phyloP scores from a whole-genome alignment of 176 grass and related monocot species.

The Oryza nivara region DNA sequence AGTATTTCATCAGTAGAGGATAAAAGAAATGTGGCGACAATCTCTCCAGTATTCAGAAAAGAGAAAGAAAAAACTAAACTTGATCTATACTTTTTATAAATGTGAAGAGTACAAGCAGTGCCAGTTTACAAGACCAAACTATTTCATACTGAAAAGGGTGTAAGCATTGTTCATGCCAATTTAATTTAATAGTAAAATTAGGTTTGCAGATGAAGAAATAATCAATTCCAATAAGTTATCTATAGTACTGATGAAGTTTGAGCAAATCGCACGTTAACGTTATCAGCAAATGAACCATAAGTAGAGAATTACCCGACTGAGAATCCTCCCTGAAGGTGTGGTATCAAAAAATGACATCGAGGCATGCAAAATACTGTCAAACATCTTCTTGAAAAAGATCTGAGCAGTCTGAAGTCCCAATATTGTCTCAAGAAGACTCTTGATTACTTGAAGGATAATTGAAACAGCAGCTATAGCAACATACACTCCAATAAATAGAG shows the following conservation, averaged over 20 bases:
- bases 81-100: background rate
- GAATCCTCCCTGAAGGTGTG: slow-evolving; percentile 94
- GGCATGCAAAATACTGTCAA: slow-evolving; percentile 90
- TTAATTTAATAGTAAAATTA: background rate
- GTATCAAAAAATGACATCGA: slow-evolving; percentile 99
- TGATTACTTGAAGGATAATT: slow-evolving; percentile 61
- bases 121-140: background rate
- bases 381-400: slow-evolving; percentile 85
- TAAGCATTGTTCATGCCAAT: background rate
- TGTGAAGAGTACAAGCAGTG: background rate
- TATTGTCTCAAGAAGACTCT: slow-evolving; percentile 63
- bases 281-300: slow-evolving; percentile 7
- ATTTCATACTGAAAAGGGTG: background rate
- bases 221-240: background rate
- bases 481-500: slow-evolving; percentile 81
- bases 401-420: slow-evolving; percentile 92
- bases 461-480: slow-evolving; percentile 62
- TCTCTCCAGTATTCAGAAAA: background rate
- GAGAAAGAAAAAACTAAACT: background rate
- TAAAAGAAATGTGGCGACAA: background rate
- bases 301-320: slow-evolving; percentile 71
- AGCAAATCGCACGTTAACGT: background rate
- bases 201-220: background rate
- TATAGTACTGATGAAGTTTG: background rate
- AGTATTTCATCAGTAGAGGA: slow-evolving; percentile 8